These are phyloP conservation scores for Colletotrichum salicis DNA, from an alignment of 2,329 filamentous ascomycete species.

Conservation along the genomic window DNA sequence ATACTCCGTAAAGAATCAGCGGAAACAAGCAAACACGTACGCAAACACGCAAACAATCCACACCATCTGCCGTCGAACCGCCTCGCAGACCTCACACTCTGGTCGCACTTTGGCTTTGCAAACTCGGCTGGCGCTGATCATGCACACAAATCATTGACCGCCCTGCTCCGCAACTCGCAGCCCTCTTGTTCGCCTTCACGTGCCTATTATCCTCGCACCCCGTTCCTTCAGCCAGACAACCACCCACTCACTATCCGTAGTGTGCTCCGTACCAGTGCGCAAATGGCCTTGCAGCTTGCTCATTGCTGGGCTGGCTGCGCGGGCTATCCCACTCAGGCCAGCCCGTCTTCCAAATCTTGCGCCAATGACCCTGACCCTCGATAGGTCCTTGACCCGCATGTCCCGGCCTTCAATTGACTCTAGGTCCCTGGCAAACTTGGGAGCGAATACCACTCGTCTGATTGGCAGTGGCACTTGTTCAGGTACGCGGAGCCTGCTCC, in stretches of 20 bases:
- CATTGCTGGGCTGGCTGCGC: background rate
- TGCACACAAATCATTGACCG: background rate
- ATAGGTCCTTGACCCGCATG: slow-evolving; percentile 17
- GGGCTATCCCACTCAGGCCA: slow-evolving; percentile 18
- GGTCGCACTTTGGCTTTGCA: background rate
- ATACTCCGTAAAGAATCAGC: background rate
- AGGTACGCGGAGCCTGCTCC: slow-evolving; percentile 14
- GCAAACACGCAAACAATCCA: background rate
- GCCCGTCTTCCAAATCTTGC: slow-evolving; percentile 12
- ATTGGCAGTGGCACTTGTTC: slow-evolving; percentile 24
- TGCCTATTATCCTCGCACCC: slow-evolving; percentile 10
- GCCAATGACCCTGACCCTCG: slow-evolving; percentile 13
- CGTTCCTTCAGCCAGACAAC: slow-evolving; percentile 1
- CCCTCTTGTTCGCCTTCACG: slow-evolving; percentile 20
- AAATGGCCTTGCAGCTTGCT: background rate
- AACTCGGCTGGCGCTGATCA: slow-evolving; percentile 7
- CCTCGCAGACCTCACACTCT: background rate
- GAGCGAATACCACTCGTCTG: slow-evolving; percentile 1
- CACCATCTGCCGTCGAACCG: background rate
- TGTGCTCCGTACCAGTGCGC: background rate
- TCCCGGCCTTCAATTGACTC: slow-evolving; percentile 8
- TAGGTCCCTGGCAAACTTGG: background rate
- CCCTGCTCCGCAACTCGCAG: background rate
- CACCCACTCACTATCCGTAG: background rate
- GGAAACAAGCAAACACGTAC: background rate